phyloP scores from a whole-genome alignment of 1,284 basidiomycete species.

The Sparassis latifolia region DNA sequence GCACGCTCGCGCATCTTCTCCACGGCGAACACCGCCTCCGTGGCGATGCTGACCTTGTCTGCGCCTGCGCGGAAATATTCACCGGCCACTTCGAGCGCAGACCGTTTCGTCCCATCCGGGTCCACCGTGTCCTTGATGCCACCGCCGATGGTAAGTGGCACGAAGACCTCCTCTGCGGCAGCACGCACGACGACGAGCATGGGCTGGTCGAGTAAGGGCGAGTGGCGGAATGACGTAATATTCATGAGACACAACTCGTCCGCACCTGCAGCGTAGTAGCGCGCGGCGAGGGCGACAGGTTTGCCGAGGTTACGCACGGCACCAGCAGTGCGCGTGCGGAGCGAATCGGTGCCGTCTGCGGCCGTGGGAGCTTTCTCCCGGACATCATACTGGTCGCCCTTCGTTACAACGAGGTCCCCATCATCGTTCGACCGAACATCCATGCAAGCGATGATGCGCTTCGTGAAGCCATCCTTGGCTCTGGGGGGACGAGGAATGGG shows the following conservation, averaged over 20 bases:
- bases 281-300: slow-evolving; percentile 86
- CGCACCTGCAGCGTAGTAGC: slow-evolving; percentile 87
- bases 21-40: slow-evolving; percentile 92
- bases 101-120: slow-evolving; percentile 85
- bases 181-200: slow-evolving; percentile 95
- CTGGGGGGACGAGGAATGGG: slow-evolving; percentile 34
- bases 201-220: slow-evolving; percentile 92
- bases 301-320: slow-evolving; percentile 97
- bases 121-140: slow-evolving; percentile 97
- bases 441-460: slow-evolving; percentile 95
- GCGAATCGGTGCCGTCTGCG: slow-evolving; percentile 30
- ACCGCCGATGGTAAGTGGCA: slow-evolving; percentile 98
- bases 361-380: slow-evolving; percentile 62
- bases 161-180: slow-evolving; percentile 88
- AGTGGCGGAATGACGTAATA: slow-evolving; percentile 98
- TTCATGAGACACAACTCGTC: slow-evolving; percentile 98
- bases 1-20: slow-evolving; percentile 67
- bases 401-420: slow-evolving; percentile 98
- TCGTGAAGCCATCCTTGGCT: slow-evolving; percentile 68
- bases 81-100: slow-evolving; percentile 91
- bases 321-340: slow-evolving; percentile 43
- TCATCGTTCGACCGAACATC: slow-evolving; percentile 96
- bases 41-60: slow-evolving; percentile 96
- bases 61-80: slow-evolving; percentile 97
- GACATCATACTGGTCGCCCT: slow-evolving; percentile 99